phyloP scores from a whole-genome alignment of 2,329 filamentous ascomycete genomes.

The Cadophora sp. region DNA sequence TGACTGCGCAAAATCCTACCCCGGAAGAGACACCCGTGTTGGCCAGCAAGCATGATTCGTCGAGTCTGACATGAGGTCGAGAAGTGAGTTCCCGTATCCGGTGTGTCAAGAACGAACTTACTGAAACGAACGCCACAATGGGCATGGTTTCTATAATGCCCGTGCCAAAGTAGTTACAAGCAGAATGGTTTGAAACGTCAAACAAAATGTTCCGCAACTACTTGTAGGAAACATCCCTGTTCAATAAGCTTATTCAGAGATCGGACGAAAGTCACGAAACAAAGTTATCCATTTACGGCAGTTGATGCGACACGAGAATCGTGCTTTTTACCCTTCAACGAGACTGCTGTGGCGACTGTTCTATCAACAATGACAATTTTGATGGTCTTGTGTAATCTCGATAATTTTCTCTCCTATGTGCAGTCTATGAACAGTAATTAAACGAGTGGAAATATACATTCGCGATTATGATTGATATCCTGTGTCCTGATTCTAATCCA shows the following conservation, averaged over 20 bases:
- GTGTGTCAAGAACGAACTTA: background rate
- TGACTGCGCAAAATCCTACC: too few species aligned
- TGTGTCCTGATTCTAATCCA: background rate
- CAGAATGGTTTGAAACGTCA: background rate
- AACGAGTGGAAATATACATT: slow-evolving; percentile 13
- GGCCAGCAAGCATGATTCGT: background rate
- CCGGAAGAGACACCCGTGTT: background rate
- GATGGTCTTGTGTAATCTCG: background rate
- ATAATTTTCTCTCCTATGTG: background rate
- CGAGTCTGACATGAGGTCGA: background rate
- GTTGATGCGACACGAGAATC: background rate
- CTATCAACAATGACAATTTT: background rate
- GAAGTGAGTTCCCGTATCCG: background rate
- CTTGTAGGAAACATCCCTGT: background rate
- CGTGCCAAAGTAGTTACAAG: background rate
- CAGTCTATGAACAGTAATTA: background rate
- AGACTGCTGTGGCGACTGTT: background rate
- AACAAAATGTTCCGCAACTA: background rate
- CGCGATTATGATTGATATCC: slow-evolving; percentile 1
- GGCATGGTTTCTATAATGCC: background rate
- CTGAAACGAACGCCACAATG: slow-evolving; percentile 1
- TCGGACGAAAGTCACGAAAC: slow-evolving; percentile 2
- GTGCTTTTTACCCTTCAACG: background rate
- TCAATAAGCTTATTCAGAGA: background rate
- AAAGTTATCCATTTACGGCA: background rate